Evolutionary conservation across 306 rosid species (phyloP), one percentile per base, ranked within the genome.

Genomic region (Senna siamea): DNA sequence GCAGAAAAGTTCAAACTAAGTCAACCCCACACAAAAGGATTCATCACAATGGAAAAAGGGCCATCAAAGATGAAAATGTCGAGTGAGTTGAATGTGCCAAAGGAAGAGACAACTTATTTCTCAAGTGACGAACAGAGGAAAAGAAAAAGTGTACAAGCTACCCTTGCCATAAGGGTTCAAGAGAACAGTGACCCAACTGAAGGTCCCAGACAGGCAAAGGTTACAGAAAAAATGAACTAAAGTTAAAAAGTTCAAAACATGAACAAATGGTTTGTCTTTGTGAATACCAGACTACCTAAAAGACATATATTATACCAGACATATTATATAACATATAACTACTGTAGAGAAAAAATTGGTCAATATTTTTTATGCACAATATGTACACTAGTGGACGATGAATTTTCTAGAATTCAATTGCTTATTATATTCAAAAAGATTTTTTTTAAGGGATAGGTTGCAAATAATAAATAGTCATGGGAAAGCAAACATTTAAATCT

Each of bases 11-110:
- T 71, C 56, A 40, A 76, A 50, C 47, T 48, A 66, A 65, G 75
- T 56, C 81, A 81, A 76, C 78, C 74, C 70, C 81, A 76, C 74
- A 47, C 23, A 66, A 55, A 69, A 74, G 58, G 23, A 53, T 18
- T 10, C 50, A 62, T 22, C 32, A 69, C 43, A 68, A 62, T 38
- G 19, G 55, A 15, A 35, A 74, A 69, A 69, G 56, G 37, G 61
- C 40, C 1, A 67, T 52, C 61, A 40, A 23, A 59, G 12, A 38
- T 72, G 53, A 74, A 58, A 73, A 40, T 57, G 50, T 20, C 32
- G 44, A 47, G 48, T 53, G 23, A 23, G 18, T 51, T 69, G 18
- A 40, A 1, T 78, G 65, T 40, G 66, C 67, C 66, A 56, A 44
- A 51, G 19, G 51, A 63, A 53, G 66, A 70, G 76, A 63, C 68